Conservation (phyloP, 73 alveolate species). For the Paramecium sonneborni region DNA sequence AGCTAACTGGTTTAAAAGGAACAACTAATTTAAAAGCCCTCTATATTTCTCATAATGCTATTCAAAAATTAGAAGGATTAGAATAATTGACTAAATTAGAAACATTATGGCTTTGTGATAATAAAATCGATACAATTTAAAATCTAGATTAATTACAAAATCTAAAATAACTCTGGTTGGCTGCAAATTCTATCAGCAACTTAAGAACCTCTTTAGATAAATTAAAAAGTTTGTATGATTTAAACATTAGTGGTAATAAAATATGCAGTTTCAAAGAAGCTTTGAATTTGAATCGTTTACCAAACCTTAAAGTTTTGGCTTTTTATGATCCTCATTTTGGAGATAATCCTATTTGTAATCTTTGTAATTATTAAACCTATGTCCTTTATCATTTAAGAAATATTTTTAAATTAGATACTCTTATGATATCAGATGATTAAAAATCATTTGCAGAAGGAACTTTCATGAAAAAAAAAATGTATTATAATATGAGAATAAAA, state of each 20-base stretch:
- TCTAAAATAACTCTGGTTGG: constrained; percentile 72
- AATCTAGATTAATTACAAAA: constrained; percentile 48
- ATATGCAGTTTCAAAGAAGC: constrained; percentile 81
- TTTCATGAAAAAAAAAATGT: constrained; percentile 85
- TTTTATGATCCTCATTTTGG: constrained; percentile 87
- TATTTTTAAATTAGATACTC: constrained; percentile 71
- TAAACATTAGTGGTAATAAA: constrained; percentile 73
- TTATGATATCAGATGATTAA: constrained; percentile 77
- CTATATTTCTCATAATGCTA: constrained; percentile 71
- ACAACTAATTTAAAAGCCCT: constrained; percentile 48
- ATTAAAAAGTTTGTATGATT: constrained; percentile 65
- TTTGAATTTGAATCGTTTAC: constrained; percentile 74
- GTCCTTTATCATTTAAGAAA: constrained; percentile 76
- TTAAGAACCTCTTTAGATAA: constrained; percentile 73
- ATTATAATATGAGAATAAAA: constrained; percentile 87
- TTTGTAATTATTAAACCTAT: constrained; percentile 83
- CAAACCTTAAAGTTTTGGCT: constrained; percentile 64
- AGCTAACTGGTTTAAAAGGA: constrained; percentile 61
- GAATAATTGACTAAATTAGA: constrained; percentile 79
- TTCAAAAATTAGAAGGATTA: constrained; percentile 82
- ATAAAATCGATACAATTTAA: constrained; percentile 60
- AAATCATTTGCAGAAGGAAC: constrained; percentile 85
- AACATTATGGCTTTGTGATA: constrained; percentile 70
- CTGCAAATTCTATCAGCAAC: constrained; percentile 69
- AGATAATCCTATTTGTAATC: constrained; percentile 82